These are phyloP conservation scores for Scheffersomyces amazonensis DNA, from an alignment of 805 yeast species.

Conservation along the genomic window DNA sequence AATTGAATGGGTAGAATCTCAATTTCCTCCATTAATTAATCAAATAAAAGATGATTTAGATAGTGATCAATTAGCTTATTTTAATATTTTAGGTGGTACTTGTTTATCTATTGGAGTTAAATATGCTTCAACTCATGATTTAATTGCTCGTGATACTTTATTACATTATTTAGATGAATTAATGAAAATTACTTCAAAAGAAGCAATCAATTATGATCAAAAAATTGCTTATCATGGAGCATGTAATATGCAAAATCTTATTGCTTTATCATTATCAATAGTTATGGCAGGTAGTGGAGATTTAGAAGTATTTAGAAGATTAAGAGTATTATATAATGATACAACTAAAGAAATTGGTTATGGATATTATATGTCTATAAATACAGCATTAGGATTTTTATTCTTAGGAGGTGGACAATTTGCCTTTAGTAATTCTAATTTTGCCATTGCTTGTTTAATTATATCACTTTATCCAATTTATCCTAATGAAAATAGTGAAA, in stretches of 20 bases:
- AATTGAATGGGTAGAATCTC: constrained; percentile 53
- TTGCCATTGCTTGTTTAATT: constrained; percentile 67
- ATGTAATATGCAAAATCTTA: constrained; percentile 51
- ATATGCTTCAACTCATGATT: constrained; percentile 68
- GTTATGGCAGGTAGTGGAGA: constrained; percentile 94
- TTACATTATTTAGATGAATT: constrained; percentile 53
- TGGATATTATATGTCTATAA: constrained; percentile 75
- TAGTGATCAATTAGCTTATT: constrained; percentile 60
- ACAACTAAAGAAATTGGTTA: constrained; percentile 46
- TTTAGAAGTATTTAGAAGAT: constrained; percentile 67
- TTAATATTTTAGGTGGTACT: constrained; percentile 70
- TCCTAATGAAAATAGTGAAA: constrained; percentile 42
- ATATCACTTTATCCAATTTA: constrained; percentile 78
- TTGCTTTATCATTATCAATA: constrained; percentile 64
- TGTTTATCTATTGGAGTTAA: constrained; percentile 72
- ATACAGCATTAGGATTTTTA: constrained; percentile 81
- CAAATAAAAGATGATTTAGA: constrained; percentile 38
- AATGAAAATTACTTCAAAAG: constrained; percentile 39
- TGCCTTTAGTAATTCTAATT: constrained; percentile 62
- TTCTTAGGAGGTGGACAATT: constrained; percentile 93
- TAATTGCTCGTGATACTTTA: constrained; percentile 52
- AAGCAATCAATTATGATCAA: constrained; percentile 54
- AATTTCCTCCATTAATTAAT: constrained; percentile 49
- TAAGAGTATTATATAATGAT: constrained; percentile 66
- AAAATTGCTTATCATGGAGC: constrained; percentile 54